phyloP scores from a whole-genome alignment of 2,329 filamentous ascomycete species.

The Ophiostoma himal-ulmi region DNA sequence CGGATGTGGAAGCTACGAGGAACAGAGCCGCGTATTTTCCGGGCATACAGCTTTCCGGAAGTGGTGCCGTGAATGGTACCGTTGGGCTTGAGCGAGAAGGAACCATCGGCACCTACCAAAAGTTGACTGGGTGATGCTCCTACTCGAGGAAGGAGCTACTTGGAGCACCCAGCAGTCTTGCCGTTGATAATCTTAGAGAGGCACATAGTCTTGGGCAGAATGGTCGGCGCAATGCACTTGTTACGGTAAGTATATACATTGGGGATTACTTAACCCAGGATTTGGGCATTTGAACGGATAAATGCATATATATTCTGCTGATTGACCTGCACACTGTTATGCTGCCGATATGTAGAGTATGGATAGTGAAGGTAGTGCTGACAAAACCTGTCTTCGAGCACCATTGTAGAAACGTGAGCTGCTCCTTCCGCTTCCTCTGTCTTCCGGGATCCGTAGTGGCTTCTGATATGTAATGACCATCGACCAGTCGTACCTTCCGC shows the following conservation, averaged over 20 bases:
- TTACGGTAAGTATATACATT: background rate
- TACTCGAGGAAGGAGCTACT: background rate
- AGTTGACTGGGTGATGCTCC: background rate
- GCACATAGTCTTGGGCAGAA: background rate
- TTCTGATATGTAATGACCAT: background rate
- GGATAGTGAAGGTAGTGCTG: background rate
- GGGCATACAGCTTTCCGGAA: background rate
- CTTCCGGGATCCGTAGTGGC: background rate
- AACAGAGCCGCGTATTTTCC: background rate
- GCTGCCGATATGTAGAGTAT: background rate
- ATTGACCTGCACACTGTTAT: background rate
- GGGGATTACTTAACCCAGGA: background rate
- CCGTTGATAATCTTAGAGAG: background rate
- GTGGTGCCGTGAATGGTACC: background rate
- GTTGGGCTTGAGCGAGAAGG: background rate
- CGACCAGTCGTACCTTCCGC: constrained; percentile 12
- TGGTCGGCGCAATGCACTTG: background rate
- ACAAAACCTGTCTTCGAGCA: background rate
- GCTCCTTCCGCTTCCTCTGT: constrained; percentile 12
- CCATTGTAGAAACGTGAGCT: background rate
- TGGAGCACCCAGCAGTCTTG: background rate
- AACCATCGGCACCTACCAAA: background rate
- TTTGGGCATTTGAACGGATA: background rate
- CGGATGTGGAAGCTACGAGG: background rate
- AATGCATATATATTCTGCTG: background rate